Evolutionary conservation across 2,329 filamentous ascomycete species (phyloP).

Genomic region (Aspergillus oerlinghausenensis): DNA sequence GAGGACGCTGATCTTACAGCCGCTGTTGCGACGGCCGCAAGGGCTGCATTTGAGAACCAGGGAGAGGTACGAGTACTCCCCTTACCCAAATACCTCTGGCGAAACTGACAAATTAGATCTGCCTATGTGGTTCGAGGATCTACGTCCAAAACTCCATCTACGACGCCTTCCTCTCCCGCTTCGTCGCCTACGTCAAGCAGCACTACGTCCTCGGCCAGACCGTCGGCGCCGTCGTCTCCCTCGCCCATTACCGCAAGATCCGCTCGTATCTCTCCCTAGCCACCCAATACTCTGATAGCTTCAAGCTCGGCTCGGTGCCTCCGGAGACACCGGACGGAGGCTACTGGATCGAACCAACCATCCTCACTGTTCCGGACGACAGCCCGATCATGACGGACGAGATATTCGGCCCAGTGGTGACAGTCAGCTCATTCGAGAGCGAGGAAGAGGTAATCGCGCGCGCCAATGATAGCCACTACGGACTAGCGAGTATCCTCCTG

Average conservation of each 20-base stretch:
- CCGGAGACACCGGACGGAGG: conserved; percentile 44
- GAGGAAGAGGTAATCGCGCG: conserved; percentile 47
- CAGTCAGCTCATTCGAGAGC: conserved; percentile 48
- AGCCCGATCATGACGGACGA: conserved; percentile 50
- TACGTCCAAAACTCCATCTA: conserved; percentile 62
- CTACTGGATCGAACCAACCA: conserved; percentile 60
- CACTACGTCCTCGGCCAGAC: conserved; percentile 58
- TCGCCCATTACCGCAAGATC: conserved; percentile 46
- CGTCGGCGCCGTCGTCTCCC: conserved; percentile 40
- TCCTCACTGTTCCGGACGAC: conserved; percentile 44
- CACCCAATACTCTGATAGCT: conserved; percentile 48
- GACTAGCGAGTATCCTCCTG: conserved; percentile 55
- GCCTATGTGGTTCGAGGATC: conserved; percentile 61
- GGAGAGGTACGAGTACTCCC: conserved; percentile 2
- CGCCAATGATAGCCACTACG: conserved; percentile 54
- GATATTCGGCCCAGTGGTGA: conserved; percentile 48
- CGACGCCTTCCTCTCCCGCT: conserved; percentile 53
- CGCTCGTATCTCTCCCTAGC: conserved; percentile 55
- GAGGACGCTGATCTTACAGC: conserved; percentile 14
- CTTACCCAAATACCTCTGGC: background rate
- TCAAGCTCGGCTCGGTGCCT: conserved; percentile 52
- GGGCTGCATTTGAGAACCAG: conserved; percentile 15
- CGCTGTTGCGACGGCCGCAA: conserved; percentile 12
- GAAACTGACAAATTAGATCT: conserved; percentile 9
- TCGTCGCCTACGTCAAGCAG: conserved; percentile 49